phyloP scores from a whole-genome alignment of 768 basidiomycete species.

The Amanita inopinata region DNA sequence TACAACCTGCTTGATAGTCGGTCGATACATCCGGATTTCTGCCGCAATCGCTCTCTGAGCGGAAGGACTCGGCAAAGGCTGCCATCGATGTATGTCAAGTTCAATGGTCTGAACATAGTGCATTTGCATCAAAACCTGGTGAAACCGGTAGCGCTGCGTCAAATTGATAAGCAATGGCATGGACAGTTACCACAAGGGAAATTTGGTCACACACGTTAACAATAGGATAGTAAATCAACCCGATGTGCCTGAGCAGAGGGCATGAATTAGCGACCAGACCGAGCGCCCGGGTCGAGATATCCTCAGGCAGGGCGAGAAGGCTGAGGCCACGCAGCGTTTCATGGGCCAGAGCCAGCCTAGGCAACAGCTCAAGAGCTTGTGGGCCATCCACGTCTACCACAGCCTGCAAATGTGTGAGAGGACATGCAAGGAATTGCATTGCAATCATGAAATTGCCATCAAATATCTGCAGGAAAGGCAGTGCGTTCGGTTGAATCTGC shows the following conservation, averaged over 20 bases:
- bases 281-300: constrained; percentile 14
- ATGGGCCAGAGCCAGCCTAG: constrained; percentile 17
- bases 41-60: constrained; percentile 23
- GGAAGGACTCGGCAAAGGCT: constrained; percentile 14
- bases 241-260: constrained; percentile 20
- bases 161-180: neutral
- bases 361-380: constrained; percentile 22
- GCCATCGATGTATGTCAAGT: constrained; percentile 24
- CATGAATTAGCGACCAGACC: constrained; percentile 14
- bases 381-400: constrained; percentile 26
- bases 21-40: constrained; percentile 23
- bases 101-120: constrained; percentile 22
- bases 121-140: constrained; percentile 18
- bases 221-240: constrained; percentile 21
- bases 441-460: constrained; percentile 37
- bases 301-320: constrained; percentile 22
- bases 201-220: constrained; percentile 15
- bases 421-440: constrained; percentile 26
- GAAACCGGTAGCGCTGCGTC: constrained; percentile 20
- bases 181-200: neutral
- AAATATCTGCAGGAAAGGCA: constrained; percentile 33
- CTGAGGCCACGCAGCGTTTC: constrained; percentile 21
- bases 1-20: constrained; percentile 17
- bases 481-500: constrained; percentile 12
- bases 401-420: constrained; percentile 38